Evolutionary conservation across 306 rosid genomes (phyloP), one percentile per base, ranked within the genome.

Genomic region (Acacia melanoxylon): DNA sequence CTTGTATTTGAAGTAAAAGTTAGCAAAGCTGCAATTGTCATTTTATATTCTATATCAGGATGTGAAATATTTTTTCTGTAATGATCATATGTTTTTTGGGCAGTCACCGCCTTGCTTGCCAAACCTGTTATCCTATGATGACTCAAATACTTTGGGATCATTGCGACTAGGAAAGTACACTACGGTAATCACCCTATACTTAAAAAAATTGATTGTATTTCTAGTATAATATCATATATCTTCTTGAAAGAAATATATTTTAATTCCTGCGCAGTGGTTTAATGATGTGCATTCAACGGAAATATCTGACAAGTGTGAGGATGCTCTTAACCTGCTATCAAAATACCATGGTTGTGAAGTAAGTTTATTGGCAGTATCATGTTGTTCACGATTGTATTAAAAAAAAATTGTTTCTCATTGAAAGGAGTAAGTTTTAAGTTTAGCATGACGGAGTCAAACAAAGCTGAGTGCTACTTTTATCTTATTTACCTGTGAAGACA

Each of bases 91-190:
- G 78, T 78, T 84, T 79, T 81, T 59, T 76, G 58, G 73, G 63
- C 68, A 95, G 98, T 80, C 94, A 74, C 90, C 89, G 49, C 94
- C 98, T 68, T 91, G 95, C 84, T 82, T 95, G 89, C 99, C 99
- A 72, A 86, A 82, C 80, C 82, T 93, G 75, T 88, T 91, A 40
- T 82, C 88, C 14, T 6, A 82, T 66, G 91, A 90, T 41, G 85
- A 81, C 83, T 85, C 85, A 70, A 78, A 91, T 86, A 75, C 75
- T 76, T 83, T 95, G 87, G 92, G 88, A 83, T 91, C 94, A 78
- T 75, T 91, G 83, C 88, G 89, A 82, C 86, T 95, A 12, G 99
- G 98, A 71, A 95, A 89, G 85, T 95, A 93, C 79, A 83, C 97
- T 27, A 81, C 84, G 92, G 98, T 95, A 91, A 84, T 68, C 37